phyloP scores from a whole-genome alignment of 768 basidiomycete species.

The Leucosporidium creatinivorum region DNA sequence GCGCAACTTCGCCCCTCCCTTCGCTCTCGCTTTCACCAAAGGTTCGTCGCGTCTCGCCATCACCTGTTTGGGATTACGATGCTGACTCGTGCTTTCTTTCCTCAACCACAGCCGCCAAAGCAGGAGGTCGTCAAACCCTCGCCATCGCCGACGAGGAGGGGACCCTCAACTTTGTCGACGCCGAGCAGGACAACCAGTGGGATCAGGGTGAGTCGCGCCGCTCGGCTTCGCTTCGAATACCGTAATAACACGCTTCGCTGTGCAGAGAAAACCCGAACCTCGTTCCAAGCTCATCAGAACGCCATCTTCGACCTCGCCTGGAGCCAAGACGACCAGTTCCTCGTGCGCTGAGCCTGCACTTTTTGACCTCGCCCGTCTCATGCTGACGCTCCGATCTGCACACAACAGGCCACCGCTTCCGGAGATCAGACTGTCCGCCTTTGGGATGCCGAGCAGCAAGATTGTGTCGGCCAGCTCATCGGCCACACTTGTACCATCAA shows the following conservation, averaged over 20 bases:
- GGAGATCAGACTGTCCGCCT: conserved; percentile 37
- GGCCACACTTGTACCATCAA: conserved; percentile 38
- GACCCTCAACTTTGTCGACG: conserved; percentile 34
- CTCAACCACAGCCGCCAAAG: conserved; percentile 25
- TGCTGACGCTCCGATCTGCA: too few relatives aligned
- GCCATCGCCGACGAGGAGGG: conserved; percentile 38
- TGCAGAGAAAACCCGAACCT: not conserved
- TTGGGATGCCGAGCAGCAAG: conserved; percentile 32
- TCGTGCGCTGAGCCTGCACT: conserved; percentile 21
- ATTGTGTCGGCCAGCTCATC: conserved; percentile 19
- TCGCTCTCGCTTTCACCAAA: conserved; percentile 35
- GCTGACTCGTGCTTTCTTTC: not conserved
- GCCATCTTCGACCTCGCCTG: conserved; percentile 40
- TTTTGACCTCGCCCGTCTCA: too few relatives aligned
- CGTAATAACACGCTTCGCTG: not conserved
- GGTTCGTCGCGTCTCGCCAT: conserved; percentile 13
- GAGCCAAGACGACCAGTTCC: conserved; percentile 33
- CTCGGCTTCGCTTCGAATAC: not conserved
- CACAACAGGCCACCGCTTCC: conserved; percentile 36
- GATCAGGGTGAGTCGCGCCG: conserved; percentile 11
- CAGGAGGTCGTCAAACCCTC: conserved; percentile 31
- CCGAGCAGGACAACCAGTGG: conserved; percentile 18
- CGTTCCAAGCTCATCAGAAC: conserved; percentile 36
- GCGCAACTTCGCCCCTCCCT: conserved; percentile 36
- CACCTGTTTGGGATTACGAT: too few relatives aligned